Evolutionary conservation across 306 rosid genomes (phyloP), one percentile per base, ranked within the genome.

Genomic region (Medicago arabica): DNA sequence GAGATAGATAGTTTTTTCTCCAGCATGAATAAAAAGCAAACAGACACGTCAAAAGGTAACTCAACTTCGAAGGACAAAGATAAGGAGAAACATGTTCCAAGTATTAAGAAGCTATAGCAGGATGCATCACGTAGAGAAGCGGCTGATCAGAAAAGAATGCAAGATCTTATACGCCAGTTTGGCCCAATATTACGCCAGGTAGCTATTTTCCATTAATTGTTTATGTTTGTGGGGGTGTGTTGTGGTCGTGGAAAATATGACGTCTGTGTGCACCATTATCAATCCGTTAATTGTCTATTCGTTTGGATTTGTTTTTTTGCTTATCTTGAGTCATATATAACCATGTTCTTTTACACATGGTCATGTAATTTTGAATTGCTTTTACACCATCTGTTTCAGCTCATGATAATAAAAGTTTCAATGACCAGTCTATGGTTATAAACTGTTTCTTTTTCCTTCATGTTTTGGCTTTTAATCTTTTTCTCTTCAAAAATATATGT

Each of bases 131-230:
- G 81, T 38, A 88, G 93, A 85, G 96, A 91, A 84, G 90, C 85
- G 3, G 97, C 89, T 78, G 87, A 96, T 74, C 69, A 87, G 21
- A 91, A 93, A 89, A 87, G 98, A 89, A 89, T 93, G 97, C 97
- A 86, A 76, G 98, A 93, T 68, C 93, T 93, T 28, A 91, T 91
- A 81, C 96, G 97, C 69, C 97, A 91, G 17, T 89, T 88, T 36
- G 94, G 98, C 77, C 80, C 96, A 57, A 89, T 93, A 76, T 82
- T 93, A 83, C 90, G 87, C 60, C 98, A 91, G 96, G 98, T 69
- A 80, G 78, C 70, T 54, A 60, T 64, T 55, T 5, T 62, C 39
- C 58, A n/a, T 71, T 69, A 66, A 21, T 43, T 31, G 16, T 19
- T 59, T 10, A 49, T 39, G 25, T 59, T 75, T 75, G 40, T 31